Evolutionary conservation across 805 yeast species (phyloP).

Genomic region (Starmerella tilneyi): DNA sequence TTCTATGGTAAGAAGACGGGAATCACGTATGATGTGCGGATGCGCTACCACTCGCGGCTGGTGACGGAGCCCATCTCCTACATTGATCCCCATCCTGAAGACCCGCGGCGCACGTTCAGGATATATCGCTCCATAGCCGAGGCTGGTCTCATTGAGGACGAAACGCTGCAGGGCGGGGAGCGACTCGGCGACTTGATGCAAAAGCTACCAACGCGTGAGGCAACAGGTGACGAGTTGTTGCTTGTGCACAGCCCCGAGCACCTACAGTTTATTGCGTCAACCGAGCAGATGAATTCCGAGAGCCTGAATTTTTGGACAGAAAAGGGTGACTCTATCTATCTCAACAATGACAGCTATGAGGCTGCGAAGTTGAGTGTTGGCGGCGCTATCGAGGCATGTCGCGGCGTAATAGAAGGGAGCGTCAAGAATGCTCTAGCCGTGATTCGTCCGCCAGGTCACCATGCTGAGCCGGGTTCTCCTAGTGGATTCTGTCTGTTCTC

Average conservation of each 20-base stretch:
- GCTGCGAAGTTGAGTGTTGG: constrained; percentile 93
- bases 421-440: constrained; percentile 90
- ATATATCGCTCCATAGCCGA: constrained; percentile 90
- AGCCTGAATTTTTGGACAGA: constrained; percentile 74
- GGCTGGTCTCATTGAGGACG: constrained; percentile 78
- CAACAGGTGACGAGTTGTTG: constrained; percentile 72
- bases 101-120: constrained; percentile 89
- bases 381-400: constrained; percentile 92
- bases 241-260: constrained; percentile 79
- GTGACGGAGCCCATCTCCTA: constrained; percentile 86
- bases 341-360: constrained; percentile 76
- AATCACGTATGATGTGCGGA: constrained; percentile 86
- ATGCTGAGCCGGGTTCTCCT: constrained; percentile 94
- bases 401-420: constrained; percentile 83
- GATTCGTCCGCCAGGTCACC: constrained; percentile 98
- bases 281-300: constrained; percentile 68
- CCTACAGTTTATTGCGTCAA: constrained; percentile 60
- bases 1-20: constrained; percentile 68
- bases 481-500: constrained; percentile 96
- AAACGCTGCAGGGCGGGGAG: constrained; percentile 57
- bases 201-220: constrained; percentile 85
- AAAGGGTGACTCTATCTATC: constrained; percentile 86
- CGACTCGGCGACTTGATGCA: constrained; percentile 79
- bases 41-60: constrained; percentile 94
- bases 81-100: constrained; percentile 98